Conservation (phyloP, 1,139 yeast species). For the Arxiozyma slooffiae region DNA sequence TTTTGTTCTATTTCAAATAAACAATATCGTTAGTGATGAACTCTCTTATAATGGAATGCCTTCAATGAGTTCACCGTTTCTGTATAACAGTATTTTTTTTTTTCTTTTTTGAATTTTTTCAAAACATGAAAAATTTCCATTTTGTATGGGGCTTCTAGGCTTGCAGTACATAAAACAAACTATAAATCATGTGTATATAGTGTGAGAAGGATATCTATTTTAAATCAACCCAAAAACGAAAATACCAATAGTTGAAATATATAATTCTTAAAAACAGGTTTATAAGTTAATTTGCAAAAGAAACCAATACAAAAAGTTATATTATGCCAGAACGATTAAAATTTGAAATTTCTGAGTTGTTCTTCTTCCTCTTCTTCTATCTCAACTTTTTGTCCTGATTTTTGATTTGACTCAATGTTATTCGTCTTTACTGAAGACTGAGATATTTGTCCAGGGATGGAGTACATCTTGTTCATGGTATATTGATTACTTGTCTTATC, state of each 20-base stretch:
- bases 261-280: too few species aligned
- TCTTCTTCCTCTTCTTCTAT: slow-evolving; percentile 14
- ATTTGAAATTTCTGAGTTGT: slow-evolving; percentile 24
- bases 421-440: not conserved
- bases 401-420: not conserved
- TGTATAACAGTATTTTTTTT: not conserved
- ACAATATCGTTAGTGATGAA: too few species aligned
- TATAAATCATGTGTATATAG: too few species aligned
- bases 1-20: too few species aligned
- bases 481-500: slow-evolving; percentile 8
- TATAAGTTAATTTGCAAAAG: not conserved
- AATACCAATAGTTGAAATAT: not conserved
- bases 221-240: too few species aligned
- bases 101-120: too few species aligned
- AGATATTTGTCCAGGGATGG: slow-evolving; percentile 25
- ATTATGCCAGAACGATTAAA: slow-evolving; percentile 10
- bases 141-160: too few species aligned
- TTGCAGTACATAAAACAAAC: too few species aligned
- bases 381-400: not conserved
- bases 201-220: too few species aligned
- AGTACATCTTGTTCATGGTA: slow-evolving; percentile 8
- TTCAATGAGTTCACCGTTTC: not conserved
- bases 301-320: not conserved
- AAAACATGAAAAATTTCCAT: not conserved
- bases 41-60: too few species aligned